These are phyloP conservation scores for Fraxinus baroniana DNA, from an alignment of 305 asterid species.

Conservation along the genomic window DNA sequence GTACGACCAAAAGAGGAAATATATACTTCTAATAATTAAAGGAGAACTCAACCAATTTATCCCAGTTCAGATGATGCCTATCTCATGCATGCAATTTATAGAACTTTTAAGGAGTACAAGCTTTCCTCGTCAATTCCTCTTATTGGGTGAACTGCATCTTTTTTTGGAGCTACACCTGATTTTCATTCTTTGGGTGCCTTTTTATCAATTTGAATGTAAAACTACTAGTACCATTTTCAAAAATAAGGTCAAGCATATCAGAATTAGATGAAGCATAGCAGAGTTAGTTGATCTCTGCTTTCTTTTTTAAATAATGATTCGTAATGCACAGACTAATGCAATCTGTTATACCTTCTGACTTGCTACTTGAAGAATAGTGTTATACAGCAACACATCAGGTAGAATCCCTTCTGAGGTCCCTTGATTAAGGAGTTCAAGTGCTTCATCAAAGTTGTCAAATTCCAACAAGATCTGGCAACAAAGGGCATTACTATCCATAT, in stretches of 20 bases:
- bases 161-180: background rate
- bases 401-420: constrained; percentile 48
- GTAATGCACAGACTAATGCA: background rate
- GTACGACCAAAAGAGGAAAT: background rate
- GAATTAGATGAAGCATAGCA: background rate
- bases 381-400: constrained; percentile 61
- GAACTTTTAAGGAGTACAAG: constrained; percentile 1
- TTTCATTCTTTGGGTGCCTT: background rate
- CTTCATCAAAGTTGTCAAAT: constrained; percentile 50
- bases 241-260: constrained; percentile 1
- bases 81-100: background rate
- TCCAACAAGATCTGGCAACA: constrained; percentile 55
- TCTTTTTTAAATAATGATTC: background rate
- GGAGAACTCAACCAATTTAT: background rate
- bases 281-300: background rate
- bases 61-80: background rate
- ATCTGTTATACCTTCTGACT: constrained; percentile 51
- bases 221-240: background rate
- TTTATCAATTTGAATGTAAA: background rate
- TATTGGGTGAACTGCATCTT: background rate
- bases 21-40: background rate
- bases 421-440: constrained; percentile 50
- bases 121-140: constrained; percentile 2
- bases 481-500: too few species aligned
- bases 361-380: constrained; percentile 67